Percentiles rank a stretch among this genome's conserved stretches.
Evolutionary conservation across 371 early-diverging fungal genomes (phyloP).

Genomic region (Lichtheimia hyalospora): DNA sequence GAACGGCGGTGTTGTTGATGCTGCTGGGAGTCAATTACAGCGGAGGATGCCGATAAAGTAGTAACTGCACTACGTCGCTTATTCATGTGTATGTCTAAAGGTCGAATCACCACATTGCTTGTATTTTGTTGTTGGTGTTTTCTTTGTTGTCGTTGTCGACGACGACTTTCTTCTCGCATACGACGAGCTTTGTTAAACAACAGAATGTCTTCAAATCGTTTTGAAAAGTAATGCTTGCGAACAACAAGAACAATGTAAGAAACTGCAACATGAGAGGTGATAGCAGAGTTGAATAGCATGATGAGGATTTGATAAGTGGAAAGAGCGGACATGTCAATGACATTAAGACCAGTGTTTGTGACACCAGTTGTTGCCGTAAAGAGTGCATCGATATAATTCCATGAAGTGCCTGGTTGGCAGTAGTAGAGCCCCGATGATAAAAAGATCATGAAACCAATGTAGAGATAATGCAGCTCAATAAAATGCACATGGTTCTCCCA

Average conservation of each 20-base stretch:
- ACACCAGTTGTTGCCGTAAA: conserved; percentile 40
- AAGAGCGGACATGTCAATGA: conserved; percentile 31
- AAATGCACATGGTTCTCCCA: conserved; percentile 41
- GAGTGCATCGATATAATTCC: conserved; percentile 42
- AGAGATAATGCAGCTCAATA: conserved; percentile 43
- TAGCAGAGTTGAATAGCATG: conserved; percentile 31
- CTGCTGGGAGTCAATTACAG: neutral
- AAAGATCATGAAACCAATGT: conserved; percentile 31
- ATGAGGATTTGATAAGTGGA: conserved; percentile 30
- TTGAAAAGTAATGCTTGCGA: conserved; percentile 43
- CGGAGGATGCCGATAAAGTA: neutral
- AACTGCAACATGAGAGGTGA: conserved; percentile 36
- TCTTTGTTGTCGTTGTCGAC: conserved; percentile 17
- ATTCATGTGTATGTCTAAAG: neutral
- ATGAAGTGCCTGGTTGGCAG: conserved; percentile 32
- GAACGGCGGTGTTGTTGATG: conserved; percentile 13
- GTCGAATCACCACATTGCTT: neutral
- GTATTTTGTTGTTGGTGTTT: conserved; percentile 7
- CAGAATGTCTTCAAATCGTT: conserved; percentile 48
- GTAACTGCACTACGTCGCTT: neutral
- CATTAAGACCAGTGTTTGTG: conserved; percentile 45
- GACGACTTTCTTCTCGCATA: conserved; percentile 28
- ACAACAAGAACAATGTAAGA: conserved; percentile 35
- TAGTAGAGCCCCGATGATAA: conserved; percentile 36
- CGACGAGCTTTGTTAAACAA: conserved; percentile 34